Evolutionary conservation across 2,329 filamentous ascomycete genomes (phyloP).

Genomic region (Clonostachys rosea): DNA sequence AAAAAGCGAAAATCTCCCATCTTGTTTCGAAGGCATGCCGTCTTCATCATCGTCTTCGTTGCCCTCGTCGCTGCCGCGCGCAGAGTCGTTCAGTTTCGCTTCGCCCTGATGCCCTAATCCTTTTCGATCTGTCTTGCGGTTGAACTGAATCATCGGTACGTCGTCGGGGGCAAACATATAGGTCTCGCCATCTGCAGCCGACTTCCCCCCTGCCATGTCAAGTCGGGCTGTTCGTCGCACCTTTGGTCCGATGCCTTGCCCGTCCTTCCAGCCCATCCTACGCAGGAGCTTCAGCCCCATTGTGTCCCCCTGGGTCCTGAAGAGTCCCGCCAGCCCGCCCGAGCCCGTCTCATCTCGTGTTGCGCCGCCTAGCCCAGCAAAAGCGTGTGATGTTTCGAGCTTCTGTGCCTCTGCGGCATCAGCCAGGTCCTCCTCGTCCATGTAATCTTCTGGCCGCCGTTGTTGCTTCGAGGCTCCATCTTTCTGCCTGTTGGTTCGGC

Average conservation of each 20-base stretch:
- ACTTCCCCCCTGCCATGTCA: conserved; percentile 33
- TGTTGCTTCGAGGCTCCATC: conserved; percentile 49
- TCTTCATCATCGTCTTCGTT: conserved; percentile 31
- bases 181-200: conserved; percentile 32
- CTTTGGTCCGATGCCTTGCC: conserved; percentile 88
- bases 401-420: conserved; percentile 76
- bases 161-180: conserved; percentile 87
- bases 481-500: conserved; percentile 72
- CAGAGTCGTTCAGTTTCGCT: conserved; percentile 34
- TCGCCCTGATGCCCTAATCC: conserved; percentile 66
- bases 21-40: conserved; percentile 4
- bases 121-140: conserved; percentile 62
- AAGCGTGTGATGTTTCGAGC: conserved; percentile 68
- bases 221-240: conserved; percentile 70
- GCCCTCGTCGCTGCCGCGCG: conserved; percentile 34
- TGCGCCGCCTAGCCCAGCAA: conserved; percentile 70
- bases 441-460: conserved; percentile 80
- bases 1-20: conserved; percentile 8
- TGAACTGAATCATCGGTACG: conserved; percentile 60
- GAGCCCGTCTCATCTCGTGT: conserved; percentile 38
- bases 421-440: conserved; percentile 94
- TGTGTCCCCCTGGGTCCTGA: conserved; percentile 71
- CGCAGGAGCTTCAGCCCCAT: conserved; percentile 82
- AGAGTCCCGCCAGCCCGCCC: conserved; percentile 63
- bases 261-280: conserved; percentile 93